Evolutionary conservation across 352 stramenopile species (phyloP).

Genomic region (Globisporangium solare): DNA sequence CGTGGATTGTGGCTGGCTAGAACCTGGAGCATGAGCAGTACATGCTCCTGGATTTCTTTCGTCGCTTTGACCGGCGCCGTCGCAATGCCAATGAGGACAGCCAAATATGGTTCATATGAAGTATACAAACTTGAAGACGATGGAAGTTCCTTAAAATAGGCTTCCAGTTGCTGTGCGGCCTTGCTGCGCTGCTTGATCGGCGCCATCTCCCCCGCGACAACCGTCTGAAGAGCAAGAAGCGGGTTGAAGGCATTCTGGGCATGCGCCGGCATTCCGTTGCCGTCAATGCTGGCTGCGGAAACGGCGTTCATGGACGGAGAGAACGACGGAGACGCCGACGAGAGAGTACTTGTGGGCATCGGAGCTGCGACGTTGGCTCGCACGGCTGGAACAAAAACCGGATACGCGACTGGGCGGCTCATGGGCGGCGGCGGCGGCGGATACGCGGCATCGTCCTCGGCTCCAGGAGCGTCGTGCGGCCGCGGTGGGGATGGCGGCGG

Average conservation of each 20-base stretch:
- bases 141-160: conserved; percentile 24
- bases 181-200: conserved; percentile 33
- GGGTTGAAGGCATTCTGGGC: conserved; percentile 28
- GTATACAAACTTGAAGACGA: conserved; percentile 23
- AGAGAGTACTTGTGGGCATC: conserved; percentile 2
- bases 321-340: conserved; percentile 15
- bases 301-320: background rate
- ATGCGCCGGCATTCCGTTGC: background rate
- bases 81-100: conserved; percentile 31
- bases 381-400: background rate
- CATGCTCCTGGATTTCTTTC: conserved; percentile 31
- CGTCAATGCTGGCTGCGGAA: background rate
- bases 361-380: background rate
- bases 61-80: conserved; percentile 20
- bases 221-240: conserved; percentile 33
- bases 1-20: conserved; percentile 36
- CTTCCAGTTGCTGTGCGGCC: conserved; percentile 41
- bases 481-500: conserved; percentile 9
- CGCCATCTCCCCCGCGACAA: conserved; percentile 33
- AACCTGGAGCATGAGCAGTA: conserved; percentile 34
- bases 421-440: conserved; percentile 2
- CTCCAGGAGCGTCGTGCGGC: conserved; percentile 6
- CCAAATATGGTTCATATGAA: conserved; percentile 53
- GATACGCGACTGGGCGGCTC: no score
- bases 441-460: conserved; percentile 13